A percentile compares a stretch with the other conserved stretches of the same genome.
These are phyloP conservation scores for Populus davidiana DNA, from an alignment of 345 rosid species.

Conservation along the genomic window DNA sequence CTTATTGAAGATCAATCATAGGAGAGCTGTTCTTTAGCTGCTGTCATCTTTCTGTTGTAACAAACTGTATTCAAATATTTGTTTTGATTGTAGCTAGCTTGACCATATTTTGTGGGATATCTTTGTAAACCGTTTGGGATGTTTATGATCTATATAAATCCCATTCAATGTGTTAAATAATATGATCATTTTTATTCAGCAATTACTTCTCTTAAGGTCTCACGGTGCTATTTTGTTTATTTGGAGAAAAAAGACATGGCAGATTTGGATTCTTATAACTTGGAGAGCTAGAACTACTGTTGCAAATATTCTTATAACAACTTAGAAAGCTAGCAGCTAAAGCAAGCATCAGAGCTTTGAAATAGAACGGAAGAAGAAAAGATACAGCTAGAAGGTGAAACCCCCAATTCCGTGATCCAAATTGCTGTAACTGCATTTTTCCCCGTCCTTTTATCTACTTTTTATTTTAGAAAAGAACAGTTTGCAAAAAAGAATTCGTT, in stretches of 20 bases:
- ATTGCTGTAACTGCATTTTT: background rate
- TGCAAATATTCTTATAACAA: background rate
- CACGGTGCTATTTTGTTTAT: background rate
- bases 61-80: too few species aligned
- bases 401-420: background rate
- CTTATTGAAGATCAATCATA: too few species aligned
- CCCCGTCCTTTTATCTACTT: background rate
- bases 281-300: background rate
- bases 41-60: too few species aligned
- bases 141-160: too few species aligned
- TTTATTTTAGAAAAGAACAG: background rate
- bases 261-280: background rate
- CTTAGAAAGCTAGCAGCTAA: background rate
- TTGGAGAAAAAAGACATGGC: background rate
- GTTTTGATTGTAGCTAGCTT: too few species aligned
- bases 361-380: background rate
- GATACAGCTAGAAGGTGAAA: background rate
- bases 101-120: too few species aligned
- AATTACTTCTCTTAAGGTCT: too few species aligned
- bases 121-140: too few species aligned
- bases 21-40: too few species aligned
- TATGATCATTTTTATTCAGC: too few species aligned
- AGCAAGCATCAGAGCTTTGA: background rate
- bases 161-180: too few species aligned
- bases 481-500: background rate